Evolutionary conservation across 305 asterid species (phyloP).

Genomic region (Plantago lanceolata): DNA sequence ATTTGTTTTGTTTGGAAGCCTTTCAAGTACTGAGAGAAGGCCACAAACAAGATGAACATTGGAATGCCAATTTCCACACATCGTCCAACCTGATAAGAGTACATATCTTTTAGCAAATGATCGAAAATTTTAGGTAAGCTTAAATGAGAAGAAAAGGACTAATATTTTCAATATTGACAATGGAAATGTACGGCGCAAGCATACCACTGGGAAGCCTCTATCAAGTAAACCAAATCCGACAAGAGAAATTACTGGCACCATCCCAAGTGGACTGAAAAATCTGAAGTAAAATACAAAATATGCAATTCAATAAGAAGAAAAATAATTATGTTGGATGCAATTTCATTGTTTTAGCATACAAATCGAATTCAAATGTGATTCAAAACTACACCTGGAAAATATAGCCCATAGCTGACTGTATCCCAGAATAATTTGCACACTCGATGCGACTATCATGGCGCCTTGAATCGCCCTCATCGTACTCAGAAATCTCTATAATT

Average conservation of each 20-base stretch:
- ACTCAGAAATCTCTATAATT: slow-evolving; percentile 61
- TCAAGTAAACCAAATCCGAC: slow-evolving; percentile 87
- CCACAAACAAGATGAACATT: slow-evolving; percentile 76
- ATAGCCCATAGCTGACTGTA: slow-evolving; percentile 98
- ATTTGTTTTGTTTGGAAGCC: slow-evolving; percentile 63
- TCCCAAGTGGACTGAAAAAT: slow-evolving; percentile 95
- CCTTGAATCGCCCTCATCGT: slow-evolving; percentile 96
- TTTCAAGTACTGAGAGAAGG: slow-evolving; percentile 93
- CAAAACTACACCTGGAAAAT: slow-evolving; percentile 65
- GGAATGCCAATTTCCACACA: slow-evolving; percentile 96
- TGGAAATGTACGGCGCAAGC: slow-evolving; percentile 2
- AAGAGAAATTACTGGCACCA: slow-evolving; percentile 84
- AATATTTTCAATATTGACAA: slow-evolving; percentile 8
- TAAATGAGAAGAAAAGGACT: background rate
- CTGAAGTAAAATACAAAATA: slow-evolving; percentile 35
- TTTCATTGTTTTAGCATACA: background rate
- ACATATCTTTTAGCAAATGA: slow-evolving; percentile 16
- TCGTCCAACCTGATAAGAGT: slow-evolving; percentile 59
- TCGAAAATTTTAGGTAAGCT: background rate
- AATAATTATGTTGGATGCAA: background rate
- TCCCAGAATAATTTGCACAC: slow-evolving; percentile 92
- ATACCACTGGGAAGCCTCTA: slow-evolving; percentile 90
- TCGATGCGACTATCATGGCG: slow-evolving; percentile 91
- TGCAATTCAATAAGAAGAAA: slow-evolving; percentile 7
- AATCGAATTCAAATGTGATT: background rate